A percentile compares a stretch with the other conserved stretches of the same genome.
Evolutionary conservation across 371 early-diverging fungal genomes (phyloP).

Genomic region (Saksenaea vasiformis): DNA sequence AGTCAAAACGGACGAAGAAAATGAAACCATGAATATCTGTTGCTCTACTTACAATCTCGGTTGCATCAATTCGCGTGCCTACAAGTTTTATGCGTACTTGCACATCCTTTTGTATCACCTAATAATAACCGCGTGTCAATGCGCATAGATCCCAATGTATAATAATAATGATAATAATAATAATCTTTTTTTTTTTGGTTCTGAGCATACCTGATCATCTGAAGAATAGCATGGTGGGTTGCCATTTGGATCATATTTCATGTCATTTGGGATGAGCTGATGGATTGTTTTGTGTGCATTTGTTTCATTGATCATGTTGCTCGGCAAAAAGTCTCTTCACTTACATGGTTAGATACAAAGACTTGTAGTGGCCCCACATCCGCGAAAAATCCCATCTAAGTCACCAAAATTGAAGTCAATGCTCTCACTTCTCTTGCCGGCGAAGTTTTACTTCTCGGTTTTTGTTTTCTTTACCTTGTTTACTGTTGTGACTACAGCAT

Average conservation of each 20-base stretch:
- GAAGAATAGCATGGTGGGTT: slow-evolving; percentile 86
- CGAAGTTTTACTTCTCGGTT: background rate
- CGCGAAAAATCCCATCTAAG: slow-evolving; percentile 95
- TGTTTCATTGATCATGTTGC: background rate
- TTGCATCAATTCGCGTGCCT: slow-evolving; percentile 93
- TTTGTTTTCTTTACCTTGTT: slow-evolving; percentile 71
- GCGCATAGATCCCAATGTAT: background rate
- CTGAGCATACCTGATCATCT: slow-evolving; percentile 74
- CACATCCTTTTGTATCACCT: slow-evolving; percentile 87
- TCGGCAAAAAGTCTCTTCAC: slow-evolving; percentile 23
- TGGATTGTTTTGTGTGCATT: background rate
- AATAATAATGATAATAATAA: too few species aligned
- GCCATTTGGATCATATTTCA: slow-evolving; percentile 87
- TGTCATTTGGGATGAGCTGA: slow-evolving; percentile 87
- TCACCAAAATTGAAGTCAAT: background rate
- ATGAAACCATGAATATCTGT: slow-evolving; percentile 1
- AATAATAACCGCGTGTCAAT: slow-evolving; percentile 1
- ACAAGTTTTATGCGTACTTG: slow-evolving; percentile 92
- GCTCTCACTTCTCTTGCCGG: background rate
- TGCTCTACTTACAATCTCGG: slow-evolving; percentile 79
- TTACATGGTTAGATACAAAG: slow-evolving; percentile 93
- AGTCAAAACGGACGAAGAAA: slow-evolving; percentile 2
- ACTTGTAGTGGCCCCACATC: slow-evolving; percentile 97
- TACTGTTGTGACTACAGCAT: slow-evolving; percentile 93
- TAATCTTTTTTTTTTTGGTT: too few species aligned